A percentile compares a stretch with the other conserved stretches of the same genome.
Evolutionary conservation across 495 filamentous ascomycete species (phyloP).

Genomic region (Xylona heveae): DNA sequence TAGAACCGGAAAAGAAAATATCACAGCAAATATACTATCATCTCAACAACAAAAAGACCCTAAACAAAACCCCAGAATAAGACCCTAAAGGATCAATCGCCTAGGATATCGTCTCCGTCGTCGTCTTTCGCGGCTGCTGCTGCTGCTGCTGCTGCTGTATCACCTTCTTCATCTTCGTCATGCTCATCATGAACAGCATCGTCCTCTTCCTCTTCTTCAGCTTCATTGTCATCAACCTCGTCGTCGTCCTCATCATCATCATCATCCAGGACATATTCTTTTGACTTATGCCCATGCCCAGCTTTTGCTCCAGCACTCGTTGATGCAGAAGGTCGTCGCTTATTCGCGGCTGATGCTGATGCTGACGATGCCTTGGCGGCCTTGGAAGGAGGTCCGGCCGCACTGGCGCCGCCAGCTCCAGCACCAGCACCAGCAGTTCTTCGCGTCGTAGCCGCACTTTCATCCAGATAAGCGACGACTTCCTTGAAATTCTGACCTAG

Average conservation of each 20-base stretch:
- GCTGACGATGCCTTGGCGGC: background rate
- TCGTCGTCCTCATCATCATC: conserved; percentile 2
- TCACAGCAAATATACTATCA: too few relatives aligned
- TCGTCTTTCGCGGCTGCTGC: conserved; percentile 23
- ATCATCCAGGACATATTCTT: conserved; percentile 16
- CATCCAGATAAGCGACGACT: conserved; percentile 52
- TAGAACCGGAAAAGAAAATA: too few relatives aligned
- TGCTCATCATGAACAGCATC: conserved; percentile 5
- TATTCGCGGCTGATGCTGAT: background rate
- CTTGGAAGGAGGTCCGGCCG: too few relatives aligned
- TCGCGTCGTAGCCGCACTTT: conserved; percentile 26
- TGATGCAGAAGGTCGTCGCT: conserved; percentile 1
- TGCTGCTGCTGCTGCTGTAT: background rate
- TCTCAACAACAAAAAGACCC: too few relatives aligned
- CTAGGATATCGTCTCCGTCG: conserved; percentile 48
- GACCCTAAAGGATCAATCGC: too few relatives aligned
- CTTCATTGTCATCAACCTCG: conserved; percentile 25
- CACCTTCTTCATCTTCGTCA: conserved; percentile 18
- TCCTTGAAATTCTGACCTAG: conserved; percentile 60
- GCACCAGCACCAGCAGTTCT: conserved; percentile 4
- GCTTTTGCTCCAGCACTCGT: conserved; percentile 17
- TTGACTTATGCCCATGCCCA: conserved; percentile 18
- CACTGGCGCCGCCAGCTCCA: background rate
- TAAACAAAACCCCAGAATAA: too few relatives aligned
- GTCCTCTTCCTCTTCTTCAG: conserved; percentile 28